Conservation (phyloP, 371 early-diverging fungal genomes). For the Phascolomyces articulosus region DNA sequence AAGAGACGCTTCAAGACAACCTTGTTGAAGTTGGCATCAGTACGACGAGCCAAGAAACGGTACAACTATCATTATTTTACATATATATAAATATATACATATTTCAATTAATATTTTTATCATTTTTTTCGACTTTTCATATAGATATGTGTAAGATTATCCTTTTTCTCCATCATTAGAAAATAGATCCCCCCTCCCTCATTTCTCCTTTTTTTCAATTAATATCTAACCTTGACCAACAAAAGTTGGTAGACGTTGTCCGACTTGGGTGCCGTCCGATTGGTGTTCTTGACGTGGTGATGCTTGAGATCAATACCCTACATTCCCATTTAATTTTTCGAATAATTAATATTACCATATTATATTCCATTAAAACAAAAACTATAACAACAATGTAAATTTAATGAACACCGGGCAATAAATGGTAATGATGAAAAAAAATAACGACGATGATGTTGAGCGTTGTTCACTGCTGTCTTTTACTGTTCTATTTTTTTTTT, state of each 20-base stretch:
- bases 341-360: too few species aligned
- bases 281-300: constrained; percentile 92
- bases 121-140: neutral
- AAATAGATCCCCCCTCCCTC: too few species aligned
- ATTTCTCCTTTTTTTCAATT: too few species aligned
- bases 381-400: too few species aligned
- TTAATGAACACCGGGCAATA: too few species aligned
- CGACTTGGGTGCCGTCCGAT: constrained; percentile 85
- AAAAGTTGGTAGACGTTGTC: constrained; percentile 91
- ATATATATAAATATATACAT: too few species aligned
- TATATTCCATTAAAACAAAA: too few species aligned
- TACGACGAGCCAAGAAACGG: constrained; percentile 98
- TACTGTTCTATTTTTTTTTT: too few species aligned
- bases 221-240: constrained; percentile 80
- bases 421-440: too few species aligned
- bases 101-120: neutral
- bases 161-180: constrained; percentile 23
- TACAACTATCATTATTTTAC: constrained; percentile 74
- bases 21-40: constrained; percentile 98
- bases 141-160: neutral
- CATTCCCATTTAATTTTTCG: neutral
- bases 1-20: constrained; percentile 97
- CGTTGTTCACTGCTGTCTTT: too few species aligned
- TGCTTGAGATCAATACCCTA: constrained; percentile 96
- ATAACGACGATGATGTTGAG: too few species aligned